Evolutionary conservation across 352 stramenopile species (phyloP).

Genomic region (Pythium inflatum): DNA sequence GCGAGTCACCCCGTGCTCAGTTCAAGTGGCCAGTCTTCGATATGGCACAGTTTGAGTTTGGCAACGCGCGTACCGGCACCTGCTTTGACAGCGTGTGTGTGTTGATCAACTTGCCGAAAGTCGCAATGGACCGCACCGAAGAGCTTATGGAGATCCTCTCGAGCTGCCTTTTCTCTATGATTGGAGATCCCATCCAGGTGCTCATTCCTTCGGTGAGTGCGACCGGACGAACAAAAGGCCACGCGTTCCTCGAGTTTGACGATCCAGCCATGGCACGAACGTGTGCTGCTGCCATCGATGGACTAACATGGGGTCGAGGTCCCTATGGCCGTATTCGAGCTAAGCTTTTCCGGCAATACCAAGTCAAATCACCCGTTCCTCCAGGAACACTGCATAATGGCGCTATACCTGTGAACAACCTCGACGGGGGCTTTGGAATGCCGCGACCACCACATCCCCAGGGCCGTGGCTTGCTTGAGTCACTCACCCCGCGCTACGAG

Average conservation of each 20-base stretch:
- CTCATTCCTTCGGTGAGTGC: conserved; percentile 70
- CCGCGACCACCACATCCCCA: neutral
- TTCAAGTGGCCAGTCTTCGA: conserved; percentile 89
- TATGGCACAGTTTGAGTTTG: conserved; percentile 90
- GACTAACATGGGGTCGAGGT: conserved; percentile 69
- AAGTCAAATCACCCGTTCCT: conserved; percentile 58
- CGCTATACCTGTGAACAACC: neutral
- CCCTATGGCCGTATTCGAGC: conserved; percentile 67
- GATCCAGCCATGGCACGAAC: conserved; percentile 60
- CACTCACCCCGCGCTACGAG: conserved; percentile 2
- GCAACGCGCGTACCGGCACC: conserved; percentile 71
- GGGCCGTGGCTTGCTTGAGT: neutral
- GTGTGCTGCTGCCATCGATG: conserved; percentile 66
- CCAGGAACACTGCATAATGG: neutral
- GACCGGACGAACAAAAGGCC: conserved; percentile 69
- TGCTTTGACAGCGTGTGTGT: conserved; percentile 87
- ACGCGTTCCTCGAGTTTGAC: conserved; percentile 86
- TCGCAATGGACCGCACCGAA: conserved; percentile 73
- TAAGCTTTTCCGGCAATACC: conserved; percentile 80
- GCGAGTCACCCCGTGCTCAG: conserved; percentile 8
- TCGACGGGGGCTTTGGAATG: neutral
- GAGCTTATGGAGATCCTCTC: conserved; percentile 79
- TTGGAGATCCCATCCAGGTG: conserved; percentile 83
- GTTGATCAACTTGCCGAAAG: conserved; percentile 78
- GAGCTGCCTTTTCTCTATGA: conserved; percentile 77